phyloP scores from a whole-genome alignment of 176 grass and related monocot species.

The Triticum dicoccoides region DNA sequence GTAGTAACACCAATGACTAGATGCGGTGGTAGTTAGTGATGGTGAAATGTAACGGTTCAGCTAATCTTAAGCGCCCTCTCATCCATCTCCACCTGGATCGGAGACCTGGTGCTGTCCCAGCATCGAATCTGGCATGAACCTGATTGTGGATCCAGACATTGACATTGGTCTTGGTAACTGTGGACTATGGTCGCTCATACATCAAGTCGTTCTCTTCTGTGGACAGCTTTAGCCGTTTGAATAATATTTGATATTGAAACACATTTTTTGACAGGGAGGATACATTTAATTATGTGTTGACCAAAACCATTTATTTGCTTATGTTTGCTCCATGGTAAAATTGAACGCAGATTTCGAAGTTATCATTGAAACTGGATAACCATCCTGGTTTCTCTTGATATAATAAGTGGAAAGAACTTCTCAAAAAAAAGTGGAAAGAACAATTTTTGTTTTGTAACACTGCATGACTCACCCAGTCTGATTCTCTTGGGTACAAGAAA shows the following conservation, averaged over 20 bases:
- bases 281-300: background rate
- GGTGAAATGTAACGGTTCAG: background rate
- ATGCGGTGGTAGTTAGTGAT: background rate
- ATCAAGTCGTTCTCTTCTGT: background rate
- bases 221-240: background rate
- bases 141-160: background rate
- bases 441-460: background rate
- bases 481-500: background rate
- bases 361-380: background rate
- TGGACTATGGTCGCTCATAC: background rate
- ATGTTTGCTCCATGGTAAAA: background rate
- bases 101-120: background rate
- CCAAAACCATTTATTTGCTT: background rate
- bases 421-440: background rate
- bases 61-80: background rate
- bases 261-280: background rate
- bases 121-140: background rate
- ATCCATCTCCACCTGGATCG: background rate
- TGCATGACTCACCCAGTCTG: background rate
- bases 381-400: background rate
- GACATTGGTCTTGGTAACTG: background rate
- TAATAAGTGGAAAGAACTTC: background rate
- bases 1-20: background rate
- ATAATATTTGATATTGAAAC: background rate
- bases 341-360: background rate